Evolutionary conservation across 805 yeast genomes (phyloP).

Genomic region (Jamesozyma lodderae): DNA sequence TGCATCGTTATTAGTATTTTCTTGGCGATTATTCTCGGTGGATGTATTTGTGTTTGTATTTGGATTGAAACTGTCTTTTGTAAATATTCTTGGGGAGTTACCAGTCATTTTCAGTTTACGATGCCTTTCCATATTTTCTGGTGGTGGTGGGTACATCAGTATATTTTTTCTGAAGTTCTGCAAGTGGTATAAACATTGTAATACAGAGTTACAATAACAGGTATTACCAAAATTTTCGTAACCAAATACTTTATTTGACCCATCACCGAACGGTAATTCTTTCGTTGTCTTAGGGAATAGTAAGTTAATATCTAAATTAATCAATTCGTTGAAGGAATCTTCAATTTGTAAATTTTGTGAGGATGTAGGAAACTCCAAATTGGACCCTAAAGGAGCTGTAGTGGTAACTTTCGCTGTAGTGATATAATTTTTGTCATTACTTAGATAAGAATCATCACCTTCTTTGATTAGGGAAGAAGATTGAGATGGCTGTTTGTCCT

Average conservation of each 20-base stretch:
- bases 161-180: constrained; percentile 54
- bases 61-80: constrained; percentile 21
- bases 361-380: no score
- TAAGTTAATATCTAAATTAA: background rate
- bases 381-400: no score
- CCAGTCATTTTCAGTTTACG: constrained; percentile 37
- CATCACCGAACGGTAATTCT: constrained; percentile 34
- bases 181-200: constrained; percentile 79
- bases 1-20: no score
- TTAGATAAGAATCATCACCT: no score
- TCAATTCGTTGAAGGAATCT: background rate
- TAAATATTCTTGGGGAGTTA: constrained; percentile 27
- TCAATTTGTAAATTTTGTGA: background rate
- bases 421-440: no score
- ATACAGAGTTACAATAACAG: constrained; percentile 87
- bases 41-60: background rate
- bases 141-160: constrained; percentile 39
- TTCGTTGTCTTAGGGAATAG: background rate
- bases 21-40: constrained; percentile 3
- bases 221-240: constrained; percentile 85
- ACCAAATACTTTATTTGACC: constrained; percentile 62
- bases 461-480: background rate
- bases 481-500: background rate
- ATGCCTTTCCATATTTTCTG: constrained; percentile 23
- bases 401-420: no score